Evolutionary conservation across 2,329 filamentous ascomycete species (phyloP).

Genomic region (Phyllosticta citribraziliensis): DNA sequence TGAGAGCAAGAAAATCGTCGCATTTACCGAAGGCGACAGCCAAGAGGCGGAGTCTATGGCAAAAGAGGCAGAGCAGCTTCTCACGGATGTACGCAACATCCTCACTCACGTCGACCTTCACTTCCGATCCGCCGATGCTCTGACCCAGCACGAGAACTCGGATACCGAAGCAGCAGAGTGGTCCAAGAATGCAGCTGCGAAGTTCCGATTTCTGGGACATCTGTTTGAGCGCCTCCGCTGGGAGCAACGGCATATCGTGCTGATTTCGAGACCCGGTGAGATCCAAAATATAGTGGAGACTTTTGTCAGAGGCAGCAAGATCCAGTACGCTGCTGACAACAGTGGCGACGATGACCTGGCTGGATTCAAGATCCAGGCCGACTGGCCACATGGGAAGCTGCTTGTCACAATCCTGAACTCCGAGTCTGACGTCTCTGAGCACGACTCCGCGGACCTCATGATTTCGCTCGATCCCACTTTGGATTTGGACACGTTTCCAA

Average conservation of each 20-base stretch:
- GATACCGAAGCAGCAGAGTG: constrained; percentile 13
- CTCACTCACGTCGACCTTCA: constrained; percentile 5
- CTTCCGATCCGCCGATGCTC: neutral
- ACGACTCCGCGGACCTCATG: constrained; percentile 27
- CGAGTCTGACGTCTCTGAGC: constrained; percentile 9
- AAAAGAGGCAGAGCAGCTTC: neutral
- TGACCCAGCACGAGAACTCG: constrained; percentile 14
- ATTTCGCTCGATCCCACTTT: constrained; percentile 31
- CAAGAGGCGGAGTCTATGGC: neutral
- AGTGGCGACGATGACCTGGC: neutral
- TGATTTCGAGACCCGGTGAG: constrained; percentile 20
- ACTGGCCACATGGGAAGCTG: neutral
- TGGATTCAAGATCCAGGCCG: neutral
- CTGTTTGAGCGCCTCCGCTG: constrained; percentile 19
- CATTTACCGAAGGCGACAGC: neutral
- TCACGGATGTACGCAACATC: neutral
- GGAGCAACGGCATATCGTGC: constrained; percentile 18
- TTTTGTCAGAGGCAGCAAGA: constrained; percentile 19
- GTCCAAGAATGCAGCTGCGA: constrained; percentile 19
- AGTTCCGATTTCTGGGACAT: constrained; percentile 26
- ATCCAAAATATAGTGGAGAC: constrained; percentile 23
- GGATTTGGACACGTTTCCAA: constrained; percentile 17
- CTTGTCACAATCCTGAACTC: constrained; percentile 10
- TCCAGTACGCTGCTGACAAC: constrained; percentile 12
- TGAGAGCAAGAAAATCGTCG: neutral